phyloP scores from a whole-genome alignment of 1,284 basidiomycete genomes.

The Pseudozyma thailandica region DNA sequence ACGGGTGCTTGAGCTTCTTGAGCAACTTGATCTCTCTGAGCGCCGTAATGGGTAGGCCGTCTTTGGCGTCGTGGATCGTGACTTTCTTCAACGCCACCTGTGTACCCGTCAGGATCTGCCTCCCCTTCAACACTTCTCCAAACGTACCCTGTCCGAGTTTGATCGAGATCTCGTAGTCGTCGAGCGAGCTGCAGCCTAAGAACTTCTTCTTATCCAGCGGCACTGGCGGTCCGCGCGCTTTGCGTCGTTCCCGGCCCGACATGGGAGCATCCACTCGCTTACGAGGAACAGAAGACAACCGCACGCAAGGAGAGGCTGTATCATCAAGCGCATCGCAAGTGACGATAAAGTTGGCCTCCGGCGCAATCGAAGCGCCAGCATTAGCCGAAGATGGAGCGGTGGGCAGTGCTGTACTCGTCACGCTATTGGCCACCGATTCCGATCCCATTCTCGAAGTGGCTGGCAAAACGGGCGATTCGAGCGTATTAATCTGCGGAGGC shows the following conservation, averaged over 20 bases:
- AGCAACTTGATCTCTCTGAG: constrained; percentile 98
- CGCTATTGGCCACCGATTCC: constrained; percentile 7
- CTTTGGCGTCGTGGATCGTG: constrained; percentile 93
- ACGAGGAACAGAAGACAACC: constrained; percentile 38
- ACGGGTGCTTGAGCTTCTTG: constrained; percentile 85
- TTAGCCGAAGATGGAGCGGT: neutral
- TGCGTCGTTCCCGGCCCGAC: constrained; percentile 36
- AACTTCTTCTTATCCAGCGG: constrained; percentile 60
- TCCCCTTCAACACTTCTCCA: constrained; percentile 68
- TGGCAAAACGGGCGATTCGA: constrained; percentile 27
- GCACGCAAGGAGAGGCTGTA: constrained; percentile 17
- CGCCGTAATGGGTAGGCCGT: constrained; percentile 94
- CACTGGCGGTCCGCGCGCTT: constrained; percentile 27
- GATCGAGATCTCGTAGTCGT: constrained; percentile 62
- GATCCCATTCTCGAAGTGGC: neutral
- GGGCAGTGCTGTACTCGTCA: constrained; percentile 12
- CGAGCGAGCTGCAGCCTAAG: constrained; percentile 58
- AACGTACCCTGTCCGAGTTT: constrained; percentile 66
- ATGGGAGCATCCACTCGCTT: constrained; percentile 1
- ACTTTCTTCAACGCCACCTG: constrained; percentile 92
- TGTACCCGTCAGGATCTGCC: constrained; percentile 71
- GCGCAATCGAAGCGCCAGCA: neutral
- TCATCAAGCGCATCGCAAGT: constrained; percentile 40
- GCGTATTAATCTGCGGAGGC: constrained; percentile 24
- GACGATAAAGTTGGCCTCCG: constrained; percentile 15